phyloP scores from a whole-genome alignment of 768 basidiomycete species.

The Pholiota molesta region DNA sequence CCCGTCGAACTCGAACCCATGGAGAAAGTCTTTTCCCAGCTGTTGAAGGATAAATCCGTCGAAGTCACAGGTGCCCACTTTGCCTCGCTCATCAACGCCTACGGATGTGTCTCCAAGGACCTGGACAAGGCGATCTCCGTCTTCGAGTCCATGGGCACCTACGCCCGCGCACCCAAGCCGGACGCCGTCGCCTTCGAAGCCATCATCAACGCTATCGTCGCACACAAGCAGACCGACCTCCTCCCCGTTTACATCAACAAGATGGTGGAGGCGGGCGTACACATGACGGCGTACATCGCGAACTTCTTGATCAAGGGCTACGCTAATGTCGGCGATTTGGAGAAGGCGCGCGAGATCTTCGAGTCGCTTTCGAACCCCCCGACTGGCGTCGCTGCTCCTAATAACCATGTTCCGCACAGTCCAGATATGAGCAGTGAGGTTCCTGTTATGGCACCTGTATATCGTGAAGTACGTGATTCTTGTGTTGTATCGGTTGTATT shows the following conservation, averaged over 20 bases:
- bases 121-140: conserved; percentile 72
- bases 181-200: conserved; percentile 92
- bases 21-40: conserved; percentile 68
- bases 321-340: conserved; percentile 69
- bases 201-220: conserved; percentile 83
- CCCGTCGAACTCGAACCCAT: conserved; percentile 76
- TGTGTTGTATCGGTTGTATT: neutral
- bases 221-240: conserved; percentile 77
- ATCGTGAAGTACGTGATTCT: conserved; percentile 67
- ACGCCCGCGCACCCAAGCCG: conserved; percentile 53
- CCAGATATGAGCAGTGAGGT: conserved; percentile 30
- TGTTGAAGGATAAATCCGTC: conserved; percentile 51
- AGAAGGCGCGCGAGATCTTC: conserved; percentile 75
- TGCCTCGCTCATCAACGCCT: conserved; percentile 87
- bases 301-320: conserved; percentile 82
- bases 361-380: conserved; percentile 80
- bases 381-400: conserved; percentile 82
- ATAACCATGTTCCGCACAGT: conserved; percentile 83
- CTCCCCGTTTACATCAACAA: conserved; percentile 67
- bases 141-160: conserved; percentile 71
- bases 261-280: conserved; percentile 65
- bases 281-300: conserved; percentile 94
- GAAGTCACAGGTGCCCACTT: conserved; percentile 51
- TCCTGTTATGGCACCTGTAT: conserved; percentile 61
- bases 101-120: conserved; percentile 80